Conservation (phyloP, 352 stramenopile genomes). For the Phytophthora europaea region DNA sequence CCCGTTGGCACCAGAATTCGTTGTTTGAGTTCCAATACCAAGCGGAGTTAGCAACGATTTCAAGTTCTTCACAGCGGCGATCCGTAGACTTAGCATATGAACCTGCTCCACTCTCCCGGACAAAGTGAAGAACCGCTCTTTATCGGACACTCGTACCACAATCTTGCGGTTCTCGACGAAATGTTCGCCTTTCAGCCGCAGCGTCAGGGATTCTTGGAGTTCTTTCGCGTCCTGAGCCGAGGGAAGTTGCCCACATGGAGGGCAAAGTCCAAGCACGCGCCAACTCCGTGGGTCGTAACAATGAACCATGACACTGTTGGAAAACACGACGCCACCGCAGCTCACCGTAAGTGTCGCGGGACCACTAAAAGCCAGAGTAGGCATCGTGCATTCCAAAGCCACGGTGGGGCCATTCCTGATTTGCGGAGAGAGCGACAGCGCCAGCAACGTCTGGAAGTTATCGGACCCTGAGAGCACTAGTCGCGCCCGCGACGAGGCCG, state of each 20-base stretch:
- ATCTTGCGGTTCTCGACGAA: slow-evolving; percentile 83
- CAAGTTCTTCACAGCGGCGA: slow-evolving; percentile 62
- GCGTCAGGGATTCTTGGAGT: slow-evolving; percentile 15
- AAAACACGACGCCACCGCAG: slow-evolving; percentile 65
- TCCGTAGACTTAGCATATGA: slow-evolving; percentile 60
- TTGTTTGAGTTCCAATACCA: slow-evolving; percentile 15
- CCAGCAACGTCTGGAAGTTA: slow-evolving; percentile 28
- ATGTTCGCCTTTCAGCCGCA: slow-evolving; percentile 65
- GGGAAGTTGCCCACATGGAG: slow-evolving; percentile 56
- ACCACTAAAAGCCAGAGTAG: slow-evolving; percentile 61
- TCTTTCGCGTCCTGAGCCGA: slow-evolving; percentile 8
- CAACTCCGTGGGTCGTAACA: slow-evolving; percentile 76
- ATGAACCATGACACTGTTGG: slow-evolving; percentile 71
- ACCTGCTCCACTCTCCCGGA: slow-evolving; percentile 50
- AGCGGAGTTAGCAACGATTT: slow-evolving; percentile 46
- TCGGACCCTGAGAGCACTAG: slow-evolving; percentile 48
- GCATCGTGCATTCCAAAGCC: slow-evolving; percentile 67
- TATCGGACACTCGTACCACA: slow-evolving; percentile 59
- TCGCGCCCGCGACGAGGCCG: slow-evolving; percentile 37
- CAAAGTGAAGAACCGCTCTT: slow-evolving; percentile 50
- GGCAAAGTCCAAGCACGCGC: slow-evolving; percentile 51
- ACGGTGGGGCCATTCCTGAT: slow-evolving; percentile 32
- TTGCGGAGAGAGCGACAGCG: slow-evolving; percentile 23
- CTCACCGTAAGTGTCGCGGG: slow-evolving; percentile 55
- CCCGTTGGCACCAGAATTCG: background rate